Evolutionary conservation across 2,329 filamentous ascomycete genomes (phyloP), one percentile per base, ranked within the genome.

Genomic region (Fusarium decemcellulare): DNA sequence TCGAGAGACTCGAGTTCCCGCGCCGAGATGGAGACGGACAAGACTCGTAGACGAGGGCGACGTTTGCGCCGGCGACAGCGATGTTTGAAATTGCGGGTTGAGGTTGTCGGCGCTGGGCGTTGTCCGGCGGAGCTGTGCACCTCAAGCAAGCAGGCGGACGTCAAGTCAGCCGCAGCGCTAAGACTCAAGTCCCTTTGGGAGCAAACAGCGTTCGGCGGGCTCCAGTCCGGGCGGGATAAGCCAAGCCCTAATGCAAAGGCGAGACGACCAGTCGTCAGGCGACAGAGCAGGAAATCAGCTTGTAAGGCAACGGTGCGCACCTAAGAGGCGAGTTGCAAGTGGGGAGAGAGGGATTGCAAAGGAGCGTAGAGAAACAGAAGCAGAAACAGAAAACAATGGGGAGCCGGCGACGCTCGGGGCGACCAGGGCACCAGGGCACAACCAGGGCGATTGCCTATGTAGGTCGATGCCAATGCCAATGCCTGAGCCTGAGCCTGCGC

Each of bases 181-280:
- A 73, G 68, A 50, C 44, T 47, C 51, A 51, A 59, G 63, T 66
- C 63, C 64, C 46, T 47, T 60, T 63, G 63, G 55, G 61, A 54
- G 42, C 12, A 27, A 52, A 55, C 50, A 70, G 70, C 39, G 52
- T 44, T 57, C 27, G 40, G 61, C 44, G 57, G 63, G 67, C 56
- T 72, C 72, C 70, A 74, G 72, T 67, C 60, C 63, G 68, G 62
- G 59, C 68, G 70, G 70, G 70, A 70, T 71, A 64, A 74, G 68
- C 72, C 70, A 70, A 75, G 73, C 72, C 73, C 73, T 75, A 75
- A 74, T 71, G 67, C 69, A 72, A 67, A 74, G 71, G 72, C 73
- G 62, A 75, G 73, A 75, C 73, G 73, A 75, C 73, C 73, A 74
- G 73, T 74, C 73, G 73, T 73, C 73, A 63, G 71, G 73, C 71